Percentiles rank a stretch among this genome's conserved stretches.
Evolutionary conservation across 2,329 filamentous ascomycete species (phyloP).

Genomic region (Harringtonia lauricola): DNA sequence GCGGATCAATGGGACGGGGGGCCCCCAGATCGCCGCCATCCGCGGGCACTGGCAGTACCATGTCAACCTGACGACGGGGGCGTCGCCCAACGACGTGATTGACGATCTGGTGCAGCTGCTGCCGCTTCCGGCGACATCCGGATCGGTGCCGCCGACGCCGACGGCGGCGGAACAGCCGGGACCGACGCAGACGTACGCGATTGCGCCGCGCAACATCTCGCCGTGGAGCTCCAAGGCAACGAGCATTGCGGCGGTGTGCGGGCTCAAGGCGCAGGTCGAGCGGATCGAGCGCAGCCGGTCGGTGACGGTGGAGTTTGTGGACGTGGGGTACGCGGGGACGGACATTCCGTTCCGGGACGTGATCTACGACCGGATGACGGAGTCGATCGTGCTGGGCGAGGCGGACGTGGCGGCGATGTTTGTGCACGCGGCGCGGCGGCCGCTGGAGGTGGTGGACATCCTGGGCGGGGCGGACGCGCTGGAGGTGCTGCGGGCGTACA

Average conservation of each 20-base stretch:
- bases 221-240: constrained; percentile 98
- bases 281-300: constrained; percentile 82
- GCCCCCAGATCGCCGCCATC: constrained; percentile 35
- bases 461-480: constrained; percentile 48
- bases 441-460: constrained; percentile 67
- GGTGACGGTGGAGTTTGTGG: constrained; percentile 56
- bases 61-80: constrained; percentile 43
- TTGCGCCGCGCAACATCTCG: constrained; percentile 77
- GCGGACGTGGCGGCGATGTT: constrained; percentile 67
- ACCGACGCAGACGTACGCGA: constrained; percentile 44
- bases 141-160: constrained; percentile 24
- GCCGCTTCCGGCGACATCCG: constrained; percentile 23
- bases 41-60: constrained; percentile 54
- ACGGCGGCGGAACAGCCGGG: constrained; percentile 23
- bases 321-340: constrained; percentile 26
- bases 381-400: constrained; percentile 52
- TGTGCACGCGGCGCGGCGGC: constrained; percentile 48
- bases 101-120: constrained; percentile 35
- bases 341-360: constrained; percentile 49
- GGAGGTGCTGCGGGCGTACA: constrained; percentile 69
- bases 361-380: constrained; percentile 92
- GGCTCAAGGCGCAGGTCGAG: constrained; percentile 55
- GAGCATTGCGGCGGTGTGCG: constrained; percentile 86
- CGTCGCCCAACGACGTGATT: constrained; percentile 26
- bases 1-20: constrained; percentile 26